Percentiles rank a stretch among this genome's conserved stretches.
These are phyloP conservation scores for Suillus americanus DNA, from an alignment of 768 basidiomycete species.

Conservation along the genomic window DNA sequence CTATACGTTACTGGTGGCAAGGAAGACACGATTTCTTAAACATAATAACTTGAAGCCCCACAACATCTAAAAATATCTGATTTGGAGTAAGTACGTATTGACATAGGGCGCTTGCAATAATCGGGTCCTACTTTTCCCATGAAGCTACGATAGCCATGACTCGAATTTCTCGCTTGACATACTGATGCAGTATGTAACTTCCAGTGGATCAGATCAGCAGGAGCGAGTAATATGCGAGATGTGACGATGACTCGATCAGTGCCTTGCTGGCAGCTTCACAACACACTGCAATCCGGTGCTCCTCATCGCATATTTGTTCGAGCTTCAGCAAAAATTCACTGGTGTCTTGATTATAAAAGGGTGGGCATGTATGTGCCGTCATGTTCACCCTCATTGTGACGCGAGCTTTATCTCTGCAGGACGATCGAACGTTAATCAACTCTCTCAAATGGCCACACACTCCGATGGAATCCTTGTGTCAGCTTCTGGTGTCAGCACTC, in stretches of 20 bases:
- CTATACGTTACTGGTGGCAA: neutral
- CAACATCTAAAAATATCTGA: neutral
- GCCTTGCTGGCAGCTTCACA: neutral
- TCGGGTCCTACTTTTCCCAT: neutral
- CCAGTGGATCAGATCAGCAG: neutral
- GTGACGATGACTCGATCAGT: neutral
- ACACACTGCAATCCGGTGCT: neutral
- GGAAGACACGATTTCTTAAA: neutral
- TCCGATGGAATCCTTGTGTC: conserved; percentile 7
- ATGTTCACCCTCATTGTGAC: neutral
- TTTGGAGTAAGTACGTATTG: neutral
- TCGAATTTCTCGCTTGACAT: neutral
- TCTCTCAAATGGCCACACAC: conserved; percentile 2
- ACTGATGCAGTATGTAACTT: neutral
- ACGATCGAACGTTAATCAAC: neutral
- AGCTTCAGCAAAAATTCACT: neutral
- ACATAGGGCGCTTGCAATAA: neutral
- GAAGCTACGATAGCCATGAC: neutral
- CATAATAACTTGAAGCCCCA: neutral
- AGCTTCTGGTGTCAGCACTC: neutral
- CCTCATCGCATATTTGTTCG: neutral
- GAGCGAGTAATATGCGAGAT: neutral
- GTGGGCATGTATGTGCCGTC: neutral
- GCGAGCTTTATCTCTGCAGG: neutral
- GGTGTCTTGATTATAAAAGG: neutral